Evolutionary conservation across 345 rosid species (phyloP).

Genomic region (Populus euphratica): DNA sequence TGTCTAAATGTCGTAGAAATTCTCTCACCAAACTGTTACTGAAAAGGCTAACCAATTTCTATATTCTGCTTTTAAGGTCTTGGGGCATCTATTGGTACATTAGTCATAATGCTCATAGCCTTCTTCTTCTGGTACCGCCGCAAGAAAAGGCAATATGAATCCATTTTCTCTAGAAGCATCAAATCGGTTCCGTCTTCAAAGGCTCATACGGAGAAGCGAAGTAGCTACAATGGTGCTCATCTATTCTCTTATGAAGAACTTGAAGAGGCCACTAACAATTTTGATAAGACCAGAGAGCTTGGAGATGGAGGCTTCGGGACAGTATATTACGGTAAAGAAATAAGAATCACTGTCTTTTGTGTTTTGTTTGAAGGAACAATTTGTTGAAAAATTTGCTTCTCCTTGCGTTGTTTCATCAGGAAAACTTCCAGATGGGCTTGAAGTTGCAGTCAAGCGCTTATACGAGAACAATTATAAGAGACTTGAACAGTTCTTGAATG

Average conservation of each 20-base stretch:
- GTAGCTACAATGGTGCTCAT: slow-evolving; percentile 38
- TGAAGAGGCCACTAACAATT: slow-evolving; percentile 60
- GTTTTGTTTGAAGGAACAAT: background rate
- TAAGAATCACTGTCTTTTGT: too few species aligned
- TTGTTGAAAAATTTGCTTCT: background rate
- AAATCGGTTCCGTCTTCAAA: slow-evolving; percentile 40
- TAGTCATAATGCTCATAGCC: background rate
- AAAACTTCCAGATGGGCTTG: slow-evolving; percentile 69
- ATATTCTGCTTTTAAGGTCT: slow-evolving; percentile 25
- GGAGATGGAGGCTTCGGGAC: slow-evolving; percentile 97
- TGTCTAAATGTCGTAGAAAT: background rate
- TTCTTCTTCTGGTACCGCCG: slow-evolving; percentile 24
- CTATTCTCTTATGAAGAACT: slow-evolving; percentile 66
- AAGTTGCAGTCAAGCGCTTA: slow-evolving; percentile 80
- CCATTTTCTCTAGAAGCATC: slow-evolving; percentile 31
- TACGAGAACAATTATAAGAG: slow-evolving; percentile 73
- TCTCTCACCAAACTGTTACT: background rate
- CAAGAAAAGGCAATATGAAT: slow-evolving; percentile 31
- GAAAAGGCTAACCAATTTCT: background rate
- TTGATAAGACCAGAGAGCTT: slow-evolving; percentile 64
- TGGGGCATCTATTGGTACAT: slow-evolving; percentile 15
- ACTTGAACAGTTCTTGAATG: slow-evolving; percentile 80
- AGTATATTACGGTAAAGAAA: slow-evolving; percentile 64
- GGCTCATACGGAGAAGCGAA: slow-evolving; percentile 46
- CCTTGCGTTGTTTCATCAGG: slow-evolving; percentile 29